phyloP scores from a whole-genome alignment of 2,329 filamentous ascomycete genomes.

The Phaeosphaeriaceae sp. region DNA sequence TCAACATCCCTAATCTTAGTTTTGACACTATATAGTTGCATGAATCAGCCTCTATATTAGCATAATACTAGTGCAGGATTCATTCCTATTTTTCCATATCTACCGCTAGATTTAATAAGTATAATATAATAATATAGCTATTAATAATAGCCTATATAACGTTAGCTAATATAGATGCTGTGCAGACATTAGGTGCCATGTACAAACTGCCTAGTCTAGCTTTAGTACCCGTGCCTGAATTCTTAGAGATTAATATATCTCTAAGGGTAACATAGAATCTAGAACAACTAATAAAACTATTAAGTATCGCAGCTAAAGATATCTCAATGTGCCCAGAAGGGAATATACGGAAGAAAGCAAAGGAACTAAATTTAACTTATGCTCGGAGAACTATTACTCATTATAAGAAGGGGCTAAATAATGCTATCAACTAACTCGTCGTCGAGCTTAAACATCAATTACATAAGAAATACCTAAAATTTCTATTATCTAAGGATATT shows the following conservation, averaged over 20 bases:
- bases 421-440: constrained; percentile 19
- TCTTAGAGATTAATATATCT: too few relatives aligned
- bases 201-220: constrained; percentile 11
- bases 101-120: constrained; percentile 15
- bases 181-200: constrained; percentile 32
- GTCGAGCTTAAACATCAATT: constrained; percentile 24
- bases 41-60: constrained; percentile 10
- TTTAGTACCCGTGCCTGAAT: constrained; percentile 14
- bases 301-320: too few relatives aligned
- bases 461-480: constrained; percentile 15
- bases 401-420: constrained; percentile 2
- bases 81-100: constrained; percentile 17
- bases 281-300: too few relatives aligned
- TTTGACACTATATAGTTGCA: constrained; percentile 33
- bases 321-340: too few relatives aligned
- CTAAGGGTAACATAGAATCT: too few relatives aligned
- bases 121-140: constrained; percentile 32
- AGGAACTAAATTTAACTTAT: constrained; percentile 9
- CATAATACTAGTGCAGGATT: constrained; percentile 28
- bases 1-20: constrained; percentile 8
- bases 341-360: too few relatives aligned
- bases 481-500: constrained; percentile 6
- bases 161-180: constrained; percentile 24
- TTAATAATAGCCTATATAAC: constrained; percentile 33
- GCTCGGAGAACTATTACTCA: constrained; percentile 6